Evolutionary conservation across 2,329 filamentous ascomycete genomes (phyloP).

Genomic region (Sporothrix protearum): DNA sequence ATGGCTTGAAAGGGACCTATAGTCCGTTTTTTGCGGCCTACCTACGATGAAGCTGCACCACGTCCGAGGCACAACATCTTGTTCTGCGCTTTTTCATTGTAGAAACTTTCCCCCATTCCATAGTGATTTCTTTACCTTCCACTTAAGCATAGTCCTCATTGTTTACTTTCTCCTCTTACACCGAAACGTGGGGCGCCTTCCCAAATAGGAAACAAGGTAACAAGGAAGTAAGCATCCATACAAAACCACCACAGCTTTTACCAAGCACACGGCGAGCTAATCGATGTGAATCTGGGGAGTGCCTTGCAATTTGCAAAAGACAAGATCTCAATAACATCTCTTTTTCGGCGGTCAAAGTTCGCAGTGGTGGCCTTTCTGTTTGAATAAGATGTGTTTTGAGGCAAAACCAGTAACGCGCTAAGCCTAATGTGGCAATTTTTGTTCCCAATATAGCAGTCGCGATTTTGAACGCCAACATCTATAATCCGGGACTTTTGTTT

Average conservation of each 20-base stretch:
- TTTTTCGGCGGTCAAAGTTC: not conserved
- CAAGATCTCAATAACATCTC: not conserved
- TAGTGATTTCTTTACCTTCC: no score
- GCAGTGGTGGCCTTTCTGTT: not conserved
- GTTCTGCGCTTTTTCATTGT: not conserved
- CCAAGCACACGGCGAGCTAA: no score
- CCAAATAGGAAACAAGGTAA: not conserved
- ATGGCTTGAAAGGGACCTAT: not conserved
- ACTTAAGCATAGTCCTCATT: not conserved
- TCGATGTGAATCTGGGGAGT: no score
- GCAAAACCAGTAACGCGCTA: not conserved
- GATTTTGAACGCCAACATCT: no score
- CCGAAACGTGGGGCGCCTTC: not conserved
- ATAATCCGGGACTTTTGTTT: no score
- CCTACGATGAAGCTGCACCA: not conserved
- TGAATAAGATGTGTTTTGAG: not conserved
- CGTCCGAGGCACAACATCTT: not conserved
- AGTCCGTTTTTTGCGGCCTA: not conserved
- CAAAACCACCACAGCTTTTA: no score
- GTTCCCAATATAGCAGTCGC: no score
- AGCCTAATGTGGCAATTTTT: not conserved
- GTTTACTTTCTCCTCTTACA: not conserved
- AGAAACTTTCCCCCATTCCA: no score
- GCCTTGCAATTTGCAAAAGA: no score
- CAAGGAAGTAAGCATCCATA: no score